Conservation (phyloP, 2,329 filamentous ascomycete species). For the Fusarium aywerte region DNA sequence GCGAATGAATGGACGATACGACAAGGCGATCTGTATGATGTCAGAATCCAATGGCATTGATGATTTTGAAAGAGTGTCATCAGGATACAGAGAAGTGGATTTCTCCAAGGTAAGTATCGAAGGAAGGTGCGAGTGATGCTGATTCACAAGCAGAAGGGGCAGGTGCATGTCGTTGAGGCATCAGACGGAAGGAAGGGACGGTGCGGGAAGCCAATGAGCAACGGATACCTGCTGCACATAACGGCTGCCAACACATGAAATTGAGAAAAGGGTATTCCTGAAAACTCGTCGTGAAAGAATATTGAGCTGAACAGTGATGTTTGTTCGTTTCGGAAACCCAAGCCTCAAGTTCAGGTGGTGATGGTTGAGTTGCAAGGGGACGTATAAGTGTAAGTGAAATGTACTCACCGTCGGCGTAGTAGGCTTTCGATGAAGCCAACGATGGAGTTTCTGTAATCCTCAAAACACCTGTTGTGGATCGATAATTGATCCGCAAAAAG, state of each 20-base stretch:
- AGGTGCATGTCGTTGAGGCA: slow-evolving; percentile 20
- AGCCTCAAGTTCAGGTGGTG: background rate
- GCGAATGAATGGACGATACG: slow-evolving; percentile 52
- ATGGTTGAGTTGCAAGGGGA: slow-evolving; percentile 18
- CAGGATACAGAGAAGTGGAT: background rate
- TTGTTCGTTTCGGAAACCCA: background rate
- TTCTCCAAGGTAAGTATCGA: too few relatives aligned
- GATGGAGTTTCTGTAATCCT: slow-evolving; percentile 12
- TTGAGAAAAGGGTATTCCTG: background rate
- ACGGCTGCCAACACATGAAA: slow-evolving; percentile 22
- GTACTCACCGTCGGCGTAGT: slow-evolving; percentile 30
- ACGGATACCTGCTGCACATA: slow-evolving; percentile 23
- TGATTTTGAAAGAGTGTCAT: slow-evolving; percentile 5
- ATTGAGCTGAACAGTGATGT: background rate
- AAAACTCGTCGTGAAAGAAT: background rate
- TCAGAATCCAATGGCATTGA: slow-evolving; percentile 12
- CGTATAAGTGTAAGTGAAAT: slow-evolving; percentile 19
- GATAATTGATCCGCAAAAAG: slow-evolving; percentile 30
- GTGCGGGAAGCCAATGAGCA: slow-evolving; percentile 10
- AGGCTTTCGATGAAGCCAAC: slow-evolving; percentile 11
- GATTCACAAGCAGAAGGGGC: slow-evolving; percentile 3
- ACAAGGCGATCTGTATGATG: slow-evolving; percentile 49
- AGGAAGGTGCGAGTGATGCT: slow-evolving; percentile 15
- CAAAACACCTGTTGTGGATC: slow-evolving; percentile 25
- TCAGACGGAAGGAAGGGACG: slow-evolving; percentile 25